These are phyloP conservation scores for Komagataella pastoris DNA, from an alignment of 805 yeast species.

Conservation along the genomic window DNA sequence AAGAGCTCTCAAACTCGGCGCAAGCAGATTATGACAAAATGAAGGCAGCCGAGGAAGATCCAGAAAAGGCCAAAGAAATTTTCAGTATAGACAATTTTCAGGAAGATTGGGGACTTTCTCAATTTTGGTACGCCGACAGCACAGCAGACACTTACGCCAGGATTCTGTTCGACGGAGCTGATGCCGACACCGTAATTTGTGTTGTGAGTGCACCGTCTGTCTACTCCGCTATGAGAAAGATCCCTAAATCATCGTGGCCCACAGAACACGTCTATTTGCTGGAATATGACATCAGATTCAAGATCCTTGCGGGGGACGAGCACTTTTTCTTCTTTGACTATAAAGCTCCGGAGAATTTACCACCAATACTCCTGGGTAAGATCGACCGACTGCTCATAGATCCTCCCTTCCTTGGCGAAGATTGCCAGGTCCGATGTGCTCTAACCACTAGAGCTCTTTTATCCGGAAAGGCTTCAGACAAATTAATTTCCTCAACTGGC, in stretches of 20 bases:
- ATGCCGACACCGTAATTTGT: slow-evolving; percentile 54
- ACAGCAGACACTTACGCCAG: slow-evolving; percentile 61
- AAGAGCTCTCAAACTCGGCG: slow-evolving; percentile 37
- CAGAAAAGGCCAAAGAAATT: slow-evolving; percentile 1
- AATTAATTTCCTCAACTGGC: slow-evolving; percentile 70
- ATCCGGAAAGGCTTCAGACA: slow-evolving; percentile 21
- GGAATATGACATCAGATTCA: slow-evolving; percentile 72
- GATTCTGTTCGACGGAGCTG: slow-evolving; percentile 69
- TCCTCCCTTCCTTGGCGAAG: slow-evolving; percentile 77
- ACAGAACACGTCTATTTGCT: slow-evolving; percentile 60
- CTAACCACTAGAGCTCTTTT: slow-evolving; percentile 50
- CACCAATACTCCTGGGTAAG: slow-evolving; percentile 39
- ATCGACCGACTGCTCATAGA: slow-evolving; percentile 69
- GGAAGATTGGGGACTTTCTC: slow-evolving; percentile 93
- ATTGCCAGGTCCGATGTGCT: slow-evolving; percentile 65
- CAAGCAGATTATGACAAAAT: slow-evolving; percentile 38
- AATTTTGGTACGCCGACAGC: slow-evolving; percentile 74
- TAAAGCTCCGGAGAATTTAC: slow-evolving; percentile 50
- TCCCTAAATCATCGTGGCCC: slow-evolving; percentile 37
- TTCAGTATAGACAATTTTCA: slow-evolving; percentile 53
- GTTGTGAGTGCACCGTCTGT: slow-evolving; percentile 88
- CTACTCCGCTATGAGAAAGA: slow-evolving; percentile 62
- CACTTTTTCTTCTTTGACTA: slow-evolving; percentile 69
- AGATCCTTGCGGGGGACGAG: slow-evolving; percentile 51
- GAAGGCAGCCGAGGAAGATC: background rate